Conservation (phyloP, 129 eudicot genomes). For the Ambrosia artemisiifolia region DNA sequence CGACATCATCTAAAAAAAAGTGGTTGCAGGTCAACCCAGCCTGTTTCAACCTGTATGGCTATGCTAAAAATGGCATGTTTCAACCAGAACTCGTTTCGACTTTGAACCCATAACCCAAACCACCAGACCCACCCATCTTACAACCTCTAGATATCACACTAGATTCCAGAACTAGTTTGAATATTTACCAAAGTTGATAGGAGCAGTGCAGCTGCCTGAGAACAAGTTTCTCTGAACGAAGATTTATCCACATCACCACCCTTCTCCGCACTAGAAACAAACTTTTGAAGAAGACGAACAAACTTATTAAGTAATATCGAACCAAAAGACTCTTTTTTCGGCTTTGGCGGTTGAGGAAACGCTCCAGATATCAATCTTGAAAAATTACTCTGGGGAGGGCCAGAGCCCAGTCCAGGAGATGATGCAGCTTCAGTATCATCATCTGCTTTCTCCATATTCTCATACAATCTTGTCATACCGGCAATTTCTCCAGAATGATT, state of each 20-base stretch:
- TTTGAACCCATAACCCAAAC: neutral
- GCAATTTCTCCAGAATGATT: constrained; percentile 97
- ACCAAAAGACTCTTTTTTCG: constrained; percentile 68
- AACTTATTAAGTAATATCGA: constrained; percentile 69
- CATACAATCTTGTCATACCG: constrained; percentile 94
- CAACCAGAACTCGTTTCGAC: neutral
- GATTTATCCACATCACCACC: constrained; percentile 88
- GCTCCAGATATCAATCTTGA: constrained; percentile 61
- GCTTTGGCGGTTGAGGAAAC: constrained; percentile 45
- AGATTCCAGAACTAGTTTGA: neutral
- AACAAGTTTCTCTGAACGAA: constrained; percentile 88
- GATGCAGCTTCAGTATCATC: constrained; percentile 34
- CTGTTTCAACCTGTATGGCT: neutral
- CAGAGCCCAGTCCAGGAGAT: constrained; percentile 33
- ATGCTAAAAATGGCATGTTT: neutral
- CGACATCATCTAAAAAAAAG: too few species aligned
- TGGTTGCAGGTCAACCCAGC: constrained; percentile 11
- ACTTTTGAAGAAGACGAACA: constrained; percentile 85
- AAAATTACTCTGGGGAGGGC: constrained; percentile 46
- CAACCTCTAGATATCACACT: neutral
- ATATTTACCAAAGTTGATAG: constrained; percentile 80
- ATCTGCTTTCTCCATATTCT: constrained; percentile 72
- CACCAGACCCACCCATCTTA: neutral
- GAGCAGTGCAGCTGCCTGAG: constrained; percentile 94
- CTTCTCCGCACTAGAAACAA: constrained; percentile 82